Evolutionary conservation across 1,284 basidiomycete species (phyloP).

Genomic region (Rhodofomes roseus): DNA sequence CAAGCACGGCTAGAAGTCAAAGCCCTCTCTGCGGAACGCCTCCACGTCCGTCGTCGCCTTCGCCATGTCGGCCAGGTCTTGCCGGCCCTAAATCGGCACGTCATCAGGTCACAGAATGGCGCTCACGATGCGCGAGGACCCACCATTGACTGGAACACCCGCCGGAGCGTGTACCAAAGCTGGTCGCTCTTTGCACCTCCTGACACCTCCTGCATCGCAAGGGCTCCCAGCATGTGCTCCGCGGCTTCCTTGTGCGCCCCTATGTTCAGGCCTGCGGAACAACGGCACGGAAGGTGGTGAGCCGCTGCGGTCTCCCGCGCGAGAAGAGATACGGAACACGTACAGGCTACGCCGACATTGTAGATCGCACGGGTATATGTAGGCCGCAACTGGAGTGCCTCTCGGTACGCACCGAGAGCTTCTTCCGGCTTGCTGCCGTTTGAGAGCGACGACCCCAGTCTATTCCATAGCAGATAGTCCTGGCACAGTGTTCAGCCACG

Average conservation of each 20-base stretch:
- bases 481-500: slow-evolving; percentile 23
- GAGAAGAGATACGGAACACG: slow-evolving; percentile 23
- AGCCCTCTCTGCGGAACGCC: slow-evolving; percentile 74
- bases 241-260: slow-evolving; percentile 95
- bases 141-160: slow-evolving; percentile 83
- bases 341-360: slow-evolving; percentile 96
- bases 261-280: slow-evolving; percentile 79
- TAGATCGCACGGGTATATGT: slow-evolving; percentile 98
- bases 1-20: slow-evolving; percentile 65
- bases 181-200: slow-evolving; percentile 74
- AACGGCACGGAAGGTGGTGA: not conserved
- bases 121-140: slow-evolving; percentile 21
- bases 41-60: slow-evolving; percentile 54
- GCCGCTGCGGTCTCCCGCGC: slow-evolving; percentile 1
- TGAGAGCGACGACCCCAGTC: slow-evolving; percentile 91
- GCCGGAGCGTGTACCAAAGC: slow-evolving; percentile 90
- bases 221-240: slow-evolving; percentile 92
- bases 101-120: not conserved
- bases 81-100: slow-evolving; percentile 43
- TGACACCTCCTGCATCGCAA: slow-evolving; percentile 74
- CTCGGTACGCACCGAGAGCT: slow-evolving; percentile 91
- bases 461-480: slow-evolving; percentile 97
- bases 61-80: slow-evolving; percentile 63
- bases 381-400: slow-evolving; percentile 90
- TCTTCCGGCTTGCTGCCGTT: slow-evolving; percentile 96